Percentiles rank a stretch among this genome's conserved stretches.
phyloP scores from a whole-genome alignment of 2,329 filamentous ascomycete species.

The Alternaria hordeiaustralica region DNA sequence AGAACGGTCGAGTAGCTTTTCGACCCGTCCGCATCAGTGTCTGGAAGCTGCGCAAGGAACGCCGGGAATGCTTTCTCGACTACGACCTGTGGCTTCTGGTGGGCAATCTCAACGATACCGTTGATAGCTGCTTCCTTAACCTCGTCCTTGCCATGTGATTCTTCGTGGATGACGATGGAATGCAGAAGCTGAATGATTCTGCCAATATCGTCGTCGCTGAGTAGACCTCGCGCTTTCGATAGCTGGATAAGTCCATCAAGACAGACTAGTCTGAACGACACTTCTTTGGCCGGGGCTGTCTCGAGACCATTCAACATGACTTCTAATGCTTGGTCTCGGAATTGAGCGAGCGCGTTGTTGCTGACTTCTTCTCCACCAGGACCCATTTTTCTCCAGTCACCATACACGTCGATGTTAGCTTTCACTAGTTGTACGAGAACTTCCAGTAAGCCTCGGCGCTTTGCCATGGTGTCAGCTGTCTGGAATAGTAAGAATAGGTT shows the following conservation, averaged over 20 bases:
- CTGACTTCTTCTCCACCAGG: constrained; percentile 37
- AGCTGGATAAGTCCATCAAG: constrained; percentile 54
- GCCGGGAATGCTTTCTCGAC: constrained; percentile 70
- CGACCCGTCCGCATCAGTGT: constrained; percentile 57
- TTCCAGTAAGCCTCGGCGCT: constrained; percentile 68
- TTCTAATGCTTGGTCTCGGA: constrained; percentile 51
- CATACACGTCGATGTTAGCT: constrained; percentile 64
- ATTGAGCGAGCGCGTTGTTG: constrained; percentile 50
- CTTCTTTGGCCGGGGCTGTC: constrained; percentile 55
- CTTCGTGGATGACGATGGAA: constrained; percentile 66
- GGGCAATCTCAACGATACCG: constrained; percentile 66
- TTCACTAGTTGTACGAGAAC: constrained; percentile 64
- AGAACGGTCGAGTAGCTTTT: constrained; percentile 62
- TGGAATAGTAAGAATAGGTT: constrained; percentile 66
- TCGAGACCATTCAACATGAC: constrained; percentile 53
- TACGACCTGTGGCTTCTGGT: constrained; percentile 66
- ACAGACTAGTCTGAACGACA: constrained; percentile 57
- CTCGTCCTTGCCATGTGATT: constrained; percentile 62
- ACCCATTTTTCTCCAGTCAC: constrained; percentile 60
- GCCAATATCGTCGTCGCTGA: constrained; percentile 51
- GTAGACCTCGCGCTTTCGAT: constrained; percentile 49
- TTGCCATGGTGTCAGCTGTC: constrained; percentile 66
- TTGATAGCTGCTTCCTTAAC: constrained; percentile 65
- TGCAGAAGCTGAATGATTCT: constrained; percentile 66
- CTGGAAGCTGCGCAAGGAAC: constrained; percentile 69